phyloP scores from a whole-genome alignment of 1,284 basidiomycete species.

The Phenoliferia sp. region DNA sequence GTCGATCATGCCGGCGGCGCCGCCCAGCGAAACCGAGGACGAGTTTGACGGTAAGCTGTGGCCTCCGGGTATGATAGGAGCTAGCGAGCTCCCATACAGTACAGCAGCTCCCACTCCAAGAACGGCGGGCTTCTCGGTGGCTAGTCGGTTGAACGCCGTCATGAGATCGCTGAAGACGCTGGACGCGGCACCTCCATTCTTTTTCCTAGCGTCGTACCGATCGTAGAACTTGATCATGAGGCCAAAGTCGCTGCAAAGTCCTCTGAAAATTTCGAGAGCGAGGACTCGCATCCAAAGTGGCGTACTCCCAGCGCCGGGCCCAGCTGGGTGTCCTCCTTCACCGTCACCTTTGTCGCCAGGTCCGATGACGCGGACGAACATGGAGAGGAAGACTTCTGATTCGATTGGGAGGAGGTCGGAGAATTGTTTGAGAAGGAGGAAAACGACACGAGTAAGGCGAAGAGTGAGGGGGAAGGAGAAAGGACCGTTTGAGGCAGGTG shows the following conservation, averaged over 20 bases:
- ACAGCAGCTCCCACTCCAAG: slow-evolving; percentile 61
- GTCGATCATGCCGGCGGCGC: slow-evolving; percentile 52
- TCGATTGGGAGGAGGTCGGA: slow-evolving; percentile 71
- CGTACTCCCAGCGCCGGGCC: slow-evolving; percentile 14
- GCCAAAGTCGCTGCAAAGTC: slow-evolving; percentile 74
- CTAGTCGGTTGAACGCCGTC: slow-evolving; percentile 70
- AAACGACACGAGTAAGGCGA: slow-evolving; percentile 85
- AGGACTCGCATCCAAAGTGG: slow-evolving; percentile 84
- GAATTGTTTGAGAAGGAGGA: slow-evolving; percentile 88
- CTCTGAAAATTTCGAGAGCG: slow-evolving; percentile 85
- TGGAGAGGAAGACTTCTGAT: slow-evolving; percentile 74
- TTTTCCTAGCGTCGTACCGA: slow-evolving; percentile 60
- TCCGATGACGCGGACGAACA: slow-evolving; percentile 70
- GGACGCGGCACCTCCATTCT: slow-evolving; percentile 17
- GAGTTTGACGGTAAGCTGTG: neutral
- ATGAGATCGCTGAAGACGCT: slow-evolving; percentile 76
- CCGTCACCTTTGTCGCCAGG: slow-evolving; percentile 54
- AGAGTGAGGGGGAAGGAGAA: slow-evolving; percentile 80
- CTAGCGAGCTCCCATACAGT: slow-evolving; percentile 44
- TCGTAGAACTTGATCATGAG: slow-evolving; percentile 75
- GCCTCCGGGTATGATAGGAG: slow-evolving; percentile 22
- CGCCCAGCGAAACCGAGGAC: neutral
- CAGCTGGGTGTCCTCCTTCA: slow-evolving; percentile 34
- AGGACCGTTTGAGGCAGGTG: slow-evolving; percentile 54
- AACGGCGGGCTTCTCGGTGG: slow-evolving; percentile 78